Evolutionary conservation across 768 basidiomycete genomes (phyloP), one percentile per base, ranked within the genome.

Genomic region (Phylloporus sp.): DNA sequence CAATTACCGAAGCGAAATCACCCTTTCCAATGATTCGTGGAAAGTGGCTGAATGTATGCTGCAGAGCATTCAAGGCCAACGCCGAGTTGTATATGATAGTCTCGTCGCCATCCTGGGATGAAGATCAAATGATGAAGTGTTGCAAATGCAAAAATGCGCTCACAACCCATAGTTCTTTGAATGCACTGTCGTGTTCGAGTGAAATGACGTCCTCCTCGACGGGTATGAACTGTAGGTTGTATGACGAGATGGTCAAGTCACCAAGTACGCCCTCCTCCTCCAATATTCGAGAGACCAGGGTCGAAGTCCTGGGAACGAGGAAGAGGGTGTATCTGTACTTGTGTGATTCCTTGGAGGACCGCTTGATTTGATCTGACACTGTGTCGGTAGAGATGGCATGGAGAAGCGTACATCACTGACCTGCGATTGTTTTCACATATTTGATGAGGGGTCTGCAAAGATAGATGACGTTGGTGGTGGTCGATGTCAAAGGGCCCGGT

Each of bases 231-330:
- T 94, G 92, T 20, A 99, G 76, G 63, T 90, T 90, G 67, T 91
- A 95, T 23, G 90, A 79, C 17, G 82, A 80, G 24, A 98, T 79
- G 8, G 79, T 83, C 36, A 99, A 75, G 58, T 97, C 94, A n/a
- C 96, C 96, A 14, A 94, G 76, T 1, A 99, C 94, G n/a, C 95
- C 96, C 59, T 96, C 88, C 62, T 98, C 94, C 59, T 97, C 93
- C 35, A 99, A 70, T 52, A 93, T 83, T 46, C 84, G 80, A 27
- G 82, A 79, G 42, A 94, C 90, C 8, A 98, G 75, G 6, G 86
- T 86, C 3, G 96, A 98, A 29, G 80, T 72, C 32, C 94, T 77
- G 9, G 96, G 96, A 1, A 93, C 89, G 36, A 96, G 79, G 22
- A 99, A 70, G 27, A 98, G 65, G 20, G 86, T 94, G 65, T 90